These are phyloP conservation scores for Xylaria castorea DNA, from an alignment of 495 filamentous ascomycete genomes.

Conservation along the genomic window DNA sequence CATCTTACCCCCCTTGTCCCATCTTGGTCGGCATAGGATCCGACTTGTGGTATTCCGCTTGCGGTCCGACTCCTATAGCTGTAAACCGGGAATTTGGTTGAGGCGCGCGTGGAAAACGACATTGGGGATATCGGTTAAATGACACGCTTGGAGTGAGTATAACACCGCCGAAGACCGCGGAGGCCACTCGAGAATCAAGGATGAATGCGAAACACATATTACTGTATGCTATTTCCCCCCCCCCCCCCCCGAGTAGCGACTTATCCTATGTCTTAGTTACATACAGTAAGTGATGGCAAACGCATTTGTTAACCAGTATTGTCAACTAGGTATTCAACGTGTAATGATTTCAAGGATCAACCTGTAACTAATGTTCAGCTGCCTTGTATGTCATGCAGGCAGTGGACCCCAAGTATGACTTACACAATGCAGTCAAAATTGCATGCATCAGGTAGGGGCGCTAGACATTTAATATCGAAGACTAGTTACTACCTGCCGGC, in stretches of 20 bases:
- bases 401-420: neutral
- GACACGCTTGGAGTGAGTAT: neutral
- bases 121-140: neutral
- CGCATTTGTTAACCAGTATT: neutral
- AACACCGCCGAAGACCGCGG: neutral
- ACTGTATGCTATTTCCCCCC: neutral
- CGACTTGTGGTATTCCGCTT: neutral
- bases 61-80: neutral
- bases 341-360: neutral
- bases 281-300: neutral
- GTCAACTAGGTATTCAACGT: neutral
- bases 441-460: neutral
- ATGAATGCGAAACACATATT: neutral
- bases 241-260: neutral
- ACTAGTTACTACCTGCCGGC: neutral
- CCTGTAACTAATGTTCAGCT: constrained; percentile 7
- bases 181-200: neutral
- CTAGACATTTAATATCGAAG: neutral
- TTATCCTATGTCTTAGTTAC: neutral
- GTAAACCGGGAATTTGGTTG: neutral
- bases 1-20: too few relatives aligned
- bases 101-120: neutral
- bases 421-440: constrained; percentile 13
- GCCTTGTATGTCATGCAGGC: neutral
- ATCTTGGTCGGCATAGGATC: neutral